Evolutionary conservation across 164 flowering plant genomes (phyloP), one percentile per base, ranked within the genome.

Genomic region (Berberis vulgaris): DNA sequence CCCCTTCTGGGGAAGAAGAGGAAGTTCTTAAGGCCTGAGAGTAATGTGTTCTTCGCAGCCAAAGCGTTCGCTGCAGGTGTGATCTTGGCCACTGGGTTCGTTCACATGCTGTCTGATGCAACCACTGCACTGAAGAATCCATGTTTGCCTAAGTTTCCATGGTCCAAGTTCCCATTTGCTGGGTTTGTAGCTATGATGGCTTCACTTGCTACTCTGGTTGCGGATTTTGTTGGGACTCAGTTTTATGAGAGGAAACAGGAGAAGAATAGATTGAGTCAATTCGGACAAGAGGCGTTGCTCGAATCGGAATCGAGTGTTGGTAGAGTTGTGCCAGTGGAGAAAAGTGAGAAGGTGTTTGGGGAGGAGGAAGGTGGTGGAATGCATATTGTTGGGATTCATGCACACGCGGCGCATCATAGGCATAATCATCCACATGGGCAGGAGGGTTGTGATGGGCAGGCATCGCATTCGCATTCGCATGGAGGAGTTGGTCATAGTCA

Each of bases 61-160:
- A 66, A 66, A 43, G 63, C 59, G 11, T 66, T 66, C 45, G 69
- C 69, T 2, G 69, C 59, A 9, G 69, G 69, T 5, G 69, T 66
- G 9, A 59, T 66, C 1, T n/a, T 66, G 39, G 63, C 69, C 0
- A 66, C 69, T 2, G 69, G 64, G 0, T 66, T 49, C 56, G 57
- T 66, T 54, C 65, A 62, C 10, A 62, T 62, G 65, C 57, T 62
- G 2, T 12, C 57, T 12, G 55, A 52, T 42, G 65, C 57, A 7
- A 10, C 65, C 8, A 5, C 56, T 5, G 65, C 65, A 9, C 65
- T 62, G 2, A 50, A 56, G n/a, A 9, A 50, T 38, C 46, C 65
- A n/a, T 62, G 65, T 54, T 42, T 62, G 45, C 57, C 57, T 42
- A 9, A 8, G 2, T 41, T 46, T 11, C 65, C 57, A 5, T 62